Conservation (phyloP, 2,329 filamentous ascomycete genomes). For the Talaromyces islandicus region DNA sequence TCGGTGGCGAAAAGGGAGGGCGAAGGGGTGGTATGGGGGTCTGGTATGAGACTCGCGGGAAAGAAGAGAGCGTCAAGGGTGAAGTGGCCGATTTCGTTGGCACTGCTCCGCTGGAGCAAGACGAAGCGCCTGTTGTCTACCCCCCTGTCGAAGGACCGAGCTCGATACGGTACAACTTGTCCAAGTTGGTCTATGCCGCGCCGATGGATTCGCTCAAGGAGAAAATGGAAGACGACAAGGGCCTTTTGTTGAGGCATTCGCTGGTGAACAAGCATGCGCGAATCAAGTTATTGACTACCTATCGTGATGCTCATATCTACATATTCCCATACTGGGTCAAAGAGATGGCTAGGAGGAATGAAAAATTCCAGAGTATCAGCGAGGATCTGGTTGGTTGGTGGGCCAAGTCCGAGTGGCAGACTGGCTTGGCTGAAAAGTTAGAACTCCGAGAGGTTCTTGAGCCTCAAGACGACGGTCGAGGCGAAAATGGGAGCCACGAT, state of each 20-base stretch:
- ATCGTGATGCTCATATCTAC: slow-evolving; percentile 91
- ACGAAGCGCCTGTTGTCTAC: slow-evolving; percentile 46
- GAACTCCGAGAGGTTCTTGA: slow-evolving; percentile 60
- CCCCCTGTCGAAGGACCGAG: slow-evolving; percentile 48
- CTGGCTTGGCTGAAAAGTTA: slow-evolving; percentile 71
- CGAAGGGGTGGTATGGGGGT: slow-evolving; percentile 77
- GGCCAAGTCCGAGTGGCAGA: slow-evolving; percentile 91
- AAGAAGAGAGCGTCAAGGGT: slow-evolving; percentile 69
- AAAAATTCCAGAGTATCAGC: slow-evolving; percentile 77
- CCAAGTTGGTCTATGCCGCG: slow-evolving; percentile 77
- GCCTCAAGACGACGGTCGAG: slow-evolving; percentile 34
- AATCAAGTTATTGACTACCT: slow-evolving; percentile 72
- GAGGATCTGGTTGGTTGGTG: slow-evolving; percentile 93
- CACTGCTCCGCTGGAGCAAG: slow-evolving; percentile 60
- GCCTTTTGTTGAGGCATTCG: slow-evolving; percentile 63
- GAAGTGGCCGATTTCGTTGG: slow-evolving; percentile 92
- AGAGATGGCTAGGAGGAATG: slow-evolving; percentile 73
- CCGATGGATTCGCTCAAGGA: slow-evolving; percentile 88
- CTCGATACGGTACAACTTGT: slow-evolving; percentile 62
- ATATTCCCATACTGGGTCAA: slow-evolving; percentile 89
- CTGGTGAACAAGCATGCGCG: slow-evolving; percentile 69
- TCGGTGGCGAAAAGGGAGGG: slow-evolving; percentile 51
- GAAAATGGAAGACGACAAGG: slow-evolving; percentile 66
- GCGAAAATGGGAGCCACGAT: slow-evolving; percentile 28
- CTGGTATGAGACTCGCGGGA: slow-evolving; percentile 79